Evolutionary conservation across 192 early-diverging fungal genomes (phyloP).

Genomic region (Coemansia sp.): DNA sequence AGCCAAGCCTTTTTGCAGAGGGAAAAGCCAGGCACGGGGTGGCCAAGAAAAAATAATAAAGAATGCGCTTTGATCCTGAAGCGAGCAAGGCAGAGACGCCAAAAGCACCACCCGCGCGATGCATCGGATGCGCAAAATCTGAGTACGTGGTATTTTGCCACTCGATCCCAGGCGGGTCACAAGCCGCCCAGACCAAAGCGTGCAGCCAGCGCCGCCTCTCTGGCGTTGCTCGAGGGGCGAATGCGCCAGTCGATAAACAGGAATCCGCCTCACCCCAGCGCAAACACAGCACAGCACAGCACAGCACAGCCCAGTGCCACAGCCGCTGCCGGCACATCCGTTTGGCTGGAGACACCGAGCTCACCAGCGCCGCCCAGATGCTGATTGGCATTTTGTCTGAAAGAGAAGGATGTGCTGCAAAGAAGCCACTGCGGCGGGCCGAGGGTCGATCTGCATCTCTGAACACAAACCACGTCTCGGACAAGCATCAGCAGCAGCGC

Average conservation of each 20-base stretch:
- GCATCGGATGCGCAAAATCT: neutral
- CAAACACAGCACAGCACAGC: too few species aligned
- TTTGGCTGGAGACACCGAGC: too few species aligned
- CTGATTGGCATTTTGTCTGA: neutral
- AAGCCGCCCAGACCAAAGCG: neutral
- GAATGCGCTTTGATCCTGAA: neutral
- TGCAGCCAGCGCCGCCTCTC: neutral
- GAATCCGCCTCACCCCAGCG: too few species aligned
- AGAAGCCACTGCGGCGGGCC: neutral
- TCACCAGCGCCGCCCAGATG: neutral
- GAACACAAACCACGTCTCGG: neutral
- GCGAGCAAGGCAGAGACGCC: neutral
- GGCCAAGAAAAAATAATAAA: too few species aligned
- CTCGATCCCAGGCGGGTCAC: neutral
- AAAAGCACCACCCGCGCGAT: too few species aligned
- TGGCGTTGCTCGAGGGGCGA: too few species aligned
- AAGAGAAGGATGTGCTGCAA: neutral
- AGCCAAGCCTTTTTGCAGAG: neutral
- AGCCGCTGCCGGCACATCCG: too few species aligned
- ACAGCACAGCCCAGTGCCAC: too few species aligned
- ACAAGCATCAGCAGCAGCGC: neutral
- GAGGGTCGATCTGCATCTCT: constrained; percentile 1
- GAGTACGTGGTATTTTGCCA: constrained; percentile 8
- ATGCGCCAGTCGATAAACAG: too few species aligned
- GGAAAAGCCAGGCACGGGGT: neutral